Evolutionary conservation across 352 stramenopile species (phyloP), one percentile per base, ranked within the genome.

Genomic region (Phytophthora agathidicida): DNA sequence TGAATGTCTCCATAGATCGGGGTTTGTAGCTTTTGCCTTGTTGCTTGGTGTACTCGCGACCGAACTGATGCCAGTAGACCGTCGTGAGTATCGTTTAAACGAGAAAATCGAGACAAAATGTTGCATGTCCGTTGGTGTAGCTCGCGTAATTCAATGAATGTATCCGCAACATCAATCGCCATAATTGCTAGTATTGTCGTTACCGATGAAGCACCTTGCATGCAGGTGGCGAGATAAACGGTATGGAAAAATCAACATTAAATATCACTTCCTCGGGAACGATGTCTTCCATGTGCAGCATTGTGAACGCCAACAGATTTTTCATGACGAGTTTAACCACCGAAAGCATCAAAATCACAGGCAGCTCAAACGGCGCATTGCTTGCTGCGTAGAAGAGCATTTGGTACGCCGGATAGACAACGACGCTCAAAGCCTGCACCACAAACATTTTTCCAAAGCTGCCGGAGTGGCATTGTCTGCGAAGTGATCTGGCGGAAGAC

Each of bases 201-300:
- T 23, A 72, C 44, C 3, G 71, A 77, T 0, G 54, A 68, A 1
- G 72, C 56, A 47, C 65, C 73, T 27, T 83, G 74, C 65, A 81
- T 70, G 43, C 69, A 78, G 6, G 47, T 75, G 14, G 66, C 45
- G 1, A 78, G 57, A 23, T 71, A 85, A 82, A 56, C 9, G 72
- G 64, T 35, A 71, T 76, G 55, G 77, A 81, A 35, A 77, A 67
- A 14, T 80, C 60, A 17, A 80, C 49, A 8, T 55, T 77, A 49
- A 81, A 77, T 35, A 83, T 71, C 19, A 83, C 60, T 7, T 51
- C 48, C 32, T 72, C 66, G 0, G 66, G 66, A 10, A 66, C 39
- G 39, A 71, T 41, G 16, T 73, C 66, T 3, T 65, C 49, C 35
- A 71, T 60, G 28, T 64, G 57, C 5, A 16, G 9, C 26, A 69